A percentile compares a stretch with the other conserved stretches of the same genome.
Evolutionary conservation across 371 early-diverging fungal genomes (phyloP).

Genomic region (Mucor racemosus): DNA sequence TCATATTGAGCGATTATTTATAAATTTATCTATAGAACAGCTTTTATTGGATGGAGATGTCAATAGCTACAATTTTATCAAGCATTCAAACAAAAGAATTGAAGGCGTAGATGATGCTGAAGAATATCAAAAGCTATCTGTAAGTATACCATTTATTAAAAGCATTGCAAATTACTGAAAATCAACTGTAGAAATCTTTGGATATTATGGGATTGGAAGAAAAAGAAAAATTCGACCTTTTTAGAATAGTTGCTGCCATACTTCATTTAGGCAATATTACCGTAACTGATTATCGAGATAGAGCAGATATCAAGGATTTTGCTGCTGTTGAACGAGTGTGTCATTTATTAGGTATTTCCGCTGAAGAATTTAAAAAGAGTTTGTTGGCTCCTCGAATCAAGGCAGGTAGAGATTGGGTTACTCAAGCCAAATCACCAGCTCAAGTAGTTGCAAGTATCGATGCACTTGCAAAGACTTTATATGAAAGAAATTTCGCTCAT

Average conservation of each 20-base stretch:
- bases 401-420: slow-evolving; percentile 98
- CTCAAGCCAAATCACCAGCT: slow-evolving; percentile 82
- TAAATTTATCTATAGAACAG: slow-evolving; percentile 36
- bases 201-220: slow-evolving; percentile 82
- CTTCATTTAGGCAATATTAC: slow-evolving; percentile 97
- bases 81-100: slow-evolving; percentile 84
- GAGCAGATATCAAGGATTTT: slow-evolving; percentile 88
- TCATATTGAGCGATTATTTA: neutral
- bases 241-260: slow-evolving; percentile 90
- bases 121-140: slow-evolving; percentile 76
- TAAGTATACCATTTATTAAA: neutral
- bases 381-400: slow-evolving; percentile 91
- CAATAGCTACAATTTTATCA: slow-evolving; percentile 81
- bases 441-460: slow-evolving; percentile 94
- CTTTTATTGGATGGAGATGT: slow-evolving; percentile 71
- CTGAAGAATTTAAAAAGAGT: slow-evolving; percentile 86
- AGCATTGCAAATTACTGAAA: neutral
- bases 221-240: slow-evolving; percentile 84
- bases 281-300: slow-evolving; percentile 77
- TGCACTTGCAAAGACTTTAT: slow-evolving; percentile 94
- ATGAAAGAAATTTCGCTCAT: slow-evolving; percentile 96
- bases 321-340: slow-evolving; percentile 88
- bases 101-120: slow-evolving; percentile 93
- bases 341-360: slow-evolving; percentile 92
- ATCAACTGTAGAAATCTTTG: slow-evolving; percentile 71